Base-by-base conservation (phyloP, 2,329 filamentous ascomycete species). In the Xylariales sp. region DNA sequence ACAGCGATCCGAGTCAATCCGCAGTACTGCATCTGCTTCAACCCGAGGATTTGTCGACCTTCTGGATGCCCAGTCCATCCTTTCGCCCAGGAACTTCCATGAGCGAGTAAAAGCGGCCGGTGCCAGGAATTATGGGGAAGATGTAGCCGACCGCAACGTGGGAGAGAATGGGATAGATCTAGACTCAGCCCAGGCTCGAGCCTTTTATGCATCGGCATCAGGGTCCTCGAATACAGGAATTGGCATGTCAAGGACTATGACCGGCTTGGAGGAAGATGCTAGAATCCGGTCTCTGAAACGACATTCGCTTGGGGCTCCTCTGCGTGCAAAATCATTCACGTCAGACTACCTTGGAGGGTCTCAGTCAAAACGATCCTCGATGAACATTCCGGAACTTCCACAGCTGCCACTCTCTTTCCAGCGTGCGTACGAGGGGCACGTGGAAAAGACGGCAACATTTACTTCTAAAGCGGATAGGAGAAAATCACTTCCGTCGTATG, bases 131-230 rank as follows among this genome's bases (percentile, higher is more conserved):
- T 81, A 78, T 46, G 78, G 73, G n/a, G 81, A 84, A 52, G 78
- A 82, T 51, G 76, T 83, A 2, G 78, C 77, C 2, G 76, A 81
- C 45, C 66, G 80, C 23, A 83, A 83, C 43, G 61, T 78, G 31
- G 57, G 54, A 4, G 53, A 61, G 17, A 70, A 63, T 30, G 48
- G 51, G 1, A 43, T 55, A 24, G 47, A 63, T 36, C 43, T 65
- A 5, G 47, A 55, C 6, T 63, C 61, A 3, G 39, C 51, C 10
- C 58, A 56, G 10, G 58, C 61, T 1, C 55, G 57, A 18, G 57
- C 59, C 3, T 66, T 62, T 20, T 65, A 68, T 43, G 49, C 59
- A 8, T 45, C 42, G 11, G 30, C 44, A 23, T 42, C 14, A 5
- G 24, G 15, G 14, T 14, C 14, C 23, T 21, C 24, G 20, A 25